These are phyloP conservation scores for Sclerotinia borealis DNA, from an alignment of 2,329 filamentous ascomycete species.

Conservation along the genomic window DNA sequence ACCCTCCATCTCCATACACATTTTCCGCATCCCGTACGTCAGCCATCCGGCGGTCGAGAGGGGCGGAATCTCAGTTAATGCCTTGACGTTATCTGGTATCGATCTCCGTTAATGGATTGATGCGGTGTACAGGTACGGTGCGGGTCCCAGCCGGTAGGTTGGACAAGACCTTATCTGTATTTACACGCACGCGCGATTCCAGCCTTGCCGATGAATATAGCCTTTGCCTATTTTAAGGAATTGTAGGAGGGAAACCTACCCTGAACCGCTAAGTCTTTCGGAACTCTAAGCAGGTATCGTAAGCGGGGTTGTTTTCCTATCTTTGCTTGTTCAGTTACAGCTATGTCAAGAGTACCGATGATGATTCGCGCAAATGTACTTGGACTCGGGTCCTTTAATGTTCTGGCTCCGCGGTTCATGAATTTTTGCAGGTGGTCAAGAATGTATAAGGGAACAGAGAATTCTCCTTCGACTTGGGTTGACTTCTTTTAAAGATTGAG, in stretches of 20 bases:
- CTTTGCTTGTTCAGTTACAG: background rate
- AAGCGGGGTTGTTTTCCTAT: background rate
- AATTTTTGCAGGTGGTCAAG: background rate
- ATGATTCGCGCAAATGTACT: background rate
- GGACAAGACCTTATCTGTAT: constrained; percentile 3
- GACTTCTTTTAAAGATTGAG: background rate
- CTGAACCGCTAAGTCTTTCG: background rate
- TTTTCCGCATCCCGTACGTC: constrained; percentile 7
- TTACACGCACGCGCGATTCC: background rate
- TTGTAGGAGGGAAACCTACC: background rate
- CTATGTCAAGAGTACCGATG: background rate
- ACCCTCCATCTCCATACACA: constrained; percentile 5
- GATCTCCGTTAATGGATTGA: background rate
- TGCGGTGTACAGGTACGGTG: background rate
- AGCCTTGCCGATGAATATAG: background rate
- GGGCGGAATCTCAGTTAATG: background rate
- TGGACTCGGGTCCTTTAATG: background rate
- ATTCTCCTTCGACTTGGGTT: background rate
- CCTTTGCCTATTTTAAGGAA: background rate
- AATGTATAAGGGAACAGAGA: background rate
- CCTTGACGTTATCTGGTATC: background rate
- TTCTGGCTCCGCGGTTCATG: background rate
- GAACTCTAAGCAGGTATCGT: background rate
- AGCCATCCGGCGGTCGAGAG: constrained; percentile 8
- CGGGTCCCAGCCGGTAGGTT: background rate